Conservation (phyloP, 176 grass and related monocot species). For the Triticum aestivum region DNA sequence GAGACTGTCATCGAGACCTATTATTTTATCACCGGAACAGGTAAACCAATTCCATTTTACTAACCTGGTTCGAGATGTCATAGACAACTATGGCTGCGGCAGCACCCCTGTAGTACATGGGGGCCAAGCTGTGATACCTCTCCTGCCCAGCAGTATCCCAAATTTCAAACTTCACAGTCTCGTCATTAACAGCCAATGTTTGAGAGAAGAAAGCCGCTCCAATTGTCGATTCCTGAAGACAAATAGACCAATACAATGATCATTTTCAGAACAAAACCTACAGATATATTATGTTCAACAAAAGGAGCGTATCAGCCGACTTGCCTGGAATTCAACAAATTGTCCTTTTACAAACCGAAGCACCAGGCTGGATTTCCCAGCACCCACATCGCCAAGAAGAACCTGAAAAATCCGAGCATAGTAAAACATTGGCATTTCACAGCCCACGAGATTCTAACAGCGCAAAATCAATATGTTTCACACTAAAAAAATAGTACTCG, state of each 20-base stretch:
- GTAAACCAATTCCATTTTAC: slow-evolving; percentile 27
- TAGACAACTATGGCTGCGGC: slow-evolving; percentile 90
- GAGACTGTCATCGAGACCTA: background rate
- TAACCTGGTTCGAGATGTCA: slow-evolving; percentile 87
- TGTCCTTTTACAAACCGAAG: slow-evolving; percentile 93
- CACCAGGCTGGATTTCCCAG: slow-evolving; percentile 94
- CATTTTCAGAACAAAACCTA: slow-evolving; percentile 1
- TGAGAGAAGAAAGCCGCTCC: slow-evolving; percentile 96
- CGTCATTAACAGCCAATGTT: slow-evolving; percentile 81
- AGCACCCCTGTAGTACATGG: slow-evolving; percentile 98
- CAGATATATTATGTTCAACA: background rate
- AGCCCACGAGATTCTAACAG: background rate
- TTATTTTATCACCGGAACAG: background rate
- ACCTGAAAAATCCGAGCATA: slow-evolving; percentile 47
- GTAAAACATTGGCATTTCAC: background rate
- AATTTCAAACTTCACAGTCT: slow-evolving; percentile 96
- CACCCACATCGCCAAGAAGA: slow-evolving; percentile 91
- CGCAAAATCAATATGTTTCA: background rate
- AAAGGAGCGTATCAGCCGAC: background rate
- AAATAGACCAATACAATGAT: background rate
- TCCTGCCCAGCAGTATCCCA: slow-evolving; percentile 99
- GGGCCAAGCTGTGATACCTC: slow-evolving; percentile 94
- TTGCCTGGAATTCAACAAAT: slow-evolving; percentile 91
- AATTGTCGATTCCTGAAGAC: slow-evolving; percentile 88
- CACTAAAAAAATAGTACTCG: background rate